Evolutionary conservation across 495 filamentous ascomycete species (phyloP).

Genomic region (Neurospora tetrasperma): DNA sequence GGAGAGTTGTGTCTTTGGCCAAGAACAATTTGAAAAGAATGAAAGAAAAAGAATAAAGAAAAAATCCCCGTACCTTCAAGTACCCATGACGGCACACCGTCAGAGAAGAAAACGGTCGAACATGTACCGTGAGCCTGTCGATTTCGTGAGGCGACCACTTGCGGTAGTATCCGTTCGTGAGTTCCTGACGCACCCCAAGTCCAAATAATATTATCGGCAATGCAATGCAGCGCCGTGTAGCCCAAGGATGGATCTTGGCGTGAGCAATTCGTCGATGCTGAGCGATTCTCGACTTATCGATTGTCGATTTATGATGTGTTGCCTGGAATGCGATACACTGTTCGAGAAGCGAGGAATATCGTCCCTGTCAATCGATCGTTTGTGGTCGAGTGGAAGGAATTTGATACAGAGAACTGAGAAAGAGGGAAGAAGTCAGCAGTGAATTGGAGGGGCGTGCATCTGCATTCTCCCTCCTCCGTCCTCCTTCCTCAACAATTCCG

Average conservation of each 20-base stretch:
- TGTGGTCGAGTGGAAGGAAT: neutral
- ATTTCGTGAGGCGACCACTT: neutral
- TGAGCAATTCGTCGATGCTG: neutral
- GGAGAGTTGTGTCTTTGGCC: too few species aligned
- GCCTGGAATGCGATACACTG: neutral
- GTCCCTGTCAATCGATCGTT: neutral
- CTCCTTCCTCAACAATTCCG: neutral
- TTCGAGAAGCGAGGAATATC: neutral
- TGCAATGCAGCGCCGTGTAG: neutral
- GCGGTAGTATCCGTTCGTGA: neutral
- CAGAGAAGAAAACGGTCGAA: neutral
- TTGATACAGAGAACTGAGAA: neutral
- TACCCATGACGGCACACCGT: neutral
- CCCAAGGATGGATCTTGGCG: neutral
- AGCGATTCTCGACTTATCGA: neutral
- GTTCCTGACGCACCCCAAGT: neutral
- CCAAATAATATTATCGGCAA: neutral
- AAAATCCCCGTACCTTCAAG: neutral
- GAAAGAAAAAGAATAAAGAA: neutral
- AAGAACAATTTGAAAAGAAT: too few species aligned
- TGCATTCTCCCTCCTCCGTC: neutral
- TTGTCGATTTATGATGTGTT: neutral
- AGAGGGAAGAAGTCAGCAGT: neutral
- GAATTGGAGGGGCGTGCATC: neutral
- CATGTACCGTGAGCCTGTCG: neutral